Base-by-base conservation (phyloP, 2,329 filamentous ascomycete genomes). In the Hymenoscyphus salicellus region DNA sequence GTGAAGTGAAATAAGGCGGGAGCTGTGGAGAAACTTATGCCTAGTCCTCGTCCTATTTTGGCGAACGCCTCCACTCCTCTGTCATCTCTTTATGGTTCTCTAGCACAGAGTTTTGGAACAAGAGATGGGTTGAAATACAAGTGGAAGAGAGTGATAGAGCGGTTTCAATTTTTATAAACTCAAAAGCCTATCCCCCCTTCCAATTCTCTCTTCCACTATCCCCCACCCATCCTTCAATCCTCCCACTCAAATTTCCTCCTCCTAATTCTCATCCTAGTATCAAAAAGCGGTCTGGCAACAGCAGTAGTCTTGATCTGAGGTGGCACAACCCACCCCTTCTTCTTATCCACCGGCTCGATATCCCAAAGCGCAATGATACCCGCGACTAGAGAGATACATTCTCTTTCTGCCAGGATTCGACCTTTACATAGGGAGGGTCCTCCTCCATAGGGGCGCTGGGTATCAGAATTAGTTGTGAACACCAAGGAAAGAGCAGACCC, bases 351-450 rank as follows among this genome's bases (percentile, higher is more conserved):
- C 0, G 82, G 78, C 62, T 82, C 76, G 64, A 87, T 80, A 55
- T 87, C 82, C 84, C 84, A 88, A 70, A 84, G 78, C 5, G 79
- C 76, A 23, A 87, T 71, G 26, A 87, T 79, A 0, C 80, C 79
- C 17, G 84, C 83, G 1, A 80, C 78, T 55, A 84, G 81, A 28
- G 80, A 74, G 55, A 87, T 68, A 20, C 81, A 78, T 70, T 83
- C 79, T 58, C 79, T 77, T 69, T 84, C 79, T 2, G 81, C 82
- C 65, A 85, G 82, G 1, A 75, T 74, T 14, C 80, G 77, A 2
- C 81, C 82, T 71, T 83, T 83, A 66, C 81, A 84, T 68, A 82
- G 81, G 23, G 77, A 75, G 30, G 76, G 66, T 14, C 81, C 83
- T 8, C 79, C 80, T n/a, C 81, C 81, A 71, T 81, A 84, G 0